A percentile compares a stretch with the other conserved stretches of the same genome.
These are phyloP conservation scores for Pseudocercospora fijiensis DNA, from an alignment of 2,329 filamentous ascomycete genomes.

Conservation along the genomic window DNA sequence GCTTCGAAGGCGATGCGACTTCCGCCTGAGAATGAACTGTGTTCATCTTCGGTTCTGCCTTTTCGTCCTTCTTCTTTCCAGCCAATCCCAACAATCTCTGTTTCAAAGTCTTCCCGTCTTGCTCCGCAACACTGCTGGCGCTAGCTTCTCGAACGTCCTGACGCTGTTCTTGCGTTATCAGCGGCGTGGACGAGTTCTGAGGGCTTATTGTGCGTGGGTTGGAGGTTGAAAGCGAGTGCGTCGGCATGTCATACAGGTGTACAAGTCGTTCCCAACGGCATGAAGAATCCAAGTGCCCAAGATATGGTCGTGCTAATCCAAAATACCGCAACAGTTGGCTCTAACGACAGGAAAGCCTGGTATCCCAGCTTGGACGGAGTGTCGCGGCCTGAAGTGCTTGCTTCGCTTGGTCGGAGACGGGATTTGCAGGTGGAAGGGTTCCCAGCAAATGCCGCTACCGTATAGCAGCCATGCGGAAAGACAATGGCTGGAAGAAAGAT, in stretches of 20 bases:
- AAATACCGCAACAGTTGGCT: neutral
- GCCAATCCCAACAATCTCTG: conserved; percentile 19
- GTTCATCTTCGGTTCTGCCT: conserved; percentile 8
- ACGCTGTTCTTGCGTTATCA: conserved; percentile 21
- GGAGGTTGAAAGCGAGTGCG: neutral
- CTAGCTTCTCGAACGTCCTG: conserved; percentile 14
- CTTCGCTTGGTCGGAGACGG: neutral
- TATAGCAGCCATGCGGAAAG: neutral
- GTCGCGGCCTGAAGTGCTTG: neutral
- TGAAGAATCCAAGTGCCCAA: neutral
- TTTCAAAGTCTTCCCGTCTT: conserved; percentile 19
- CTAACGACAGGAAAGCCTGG: neutral
- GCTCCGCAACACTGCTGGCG: conserved; percentile 4
- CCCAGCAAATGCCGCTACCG: neutral
- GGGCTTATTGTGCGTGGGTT: conserved; percentile 19
- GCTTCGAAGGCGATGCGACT: conserved; percentile 12
- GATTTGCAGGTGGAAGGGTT: neutral
- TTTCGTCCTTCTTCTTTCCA: conserved; percentile 22
- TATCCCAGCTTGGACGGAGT: neutral
- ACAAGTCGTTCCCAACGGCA: neutral
- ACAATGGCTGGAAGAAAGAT: neutral
- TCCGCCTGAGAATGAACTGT: conserved; percentile 11
- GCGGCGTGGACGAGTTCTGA: conserved; percentile 25
- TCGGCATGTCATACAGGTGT: neutral
- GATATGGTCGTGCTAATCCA: neutral